phyloP scores from a whole-genome alignment of 805 yeast species.

The Kodamaea laetipori region DNA sequence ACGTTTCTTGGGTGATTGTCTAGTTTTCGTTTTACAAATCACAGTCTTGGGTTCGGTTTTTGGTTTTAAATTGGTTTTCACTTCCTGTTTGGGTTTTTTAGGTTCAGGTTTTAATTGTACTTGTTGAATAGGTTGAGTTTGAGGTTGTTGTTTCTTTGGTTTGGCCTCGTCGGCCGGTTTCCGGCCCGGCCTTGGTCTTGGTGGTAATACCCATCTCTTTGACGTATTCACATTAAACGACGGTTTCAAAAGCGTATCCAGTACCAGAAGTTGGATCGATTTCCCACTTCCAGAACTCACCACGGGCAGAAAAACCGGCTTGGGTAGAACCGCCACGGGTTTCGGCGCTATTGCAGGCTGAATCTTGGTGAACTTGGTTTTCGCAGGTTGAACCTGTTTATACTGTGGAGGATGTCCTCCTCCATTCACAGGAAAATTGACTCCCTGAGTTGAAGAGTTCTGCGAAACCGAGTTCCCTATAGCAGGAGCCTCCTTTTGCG shows the following conservation, averaged over 20 bases:
- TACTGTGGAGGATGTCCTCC: background rate
- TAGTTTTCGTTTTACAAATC: background rate
- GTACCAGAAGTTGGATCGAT: conserved; percentile 17
- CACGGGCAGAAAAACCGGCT: conserved; percentile 22
- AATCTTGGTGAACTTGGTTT: conserved; percentile 33
- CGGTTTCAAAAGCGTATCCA: conserved; percentile 15
- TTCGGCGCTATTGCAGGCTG: conserved; percentile 45
- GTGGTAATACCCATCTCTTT: conserved; percentile 44
- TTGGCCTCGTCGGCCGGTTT: conserved; percentile 28
- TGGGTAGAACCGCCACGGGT: conserved; percentile 34
- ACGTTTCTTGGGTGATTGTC: conserved; percentile 13
- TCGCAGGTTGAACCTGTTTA: conserved; percentile 1
- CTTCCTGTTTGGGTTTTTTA: background rate
- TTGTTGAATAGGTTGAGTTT: background rate
- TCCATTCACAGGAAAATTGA: background rate
- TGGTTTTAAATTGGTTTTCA: background rate
- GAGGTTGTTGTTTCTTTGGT: conserved; percentile 4
- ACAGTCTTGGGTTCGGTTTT: background rate
- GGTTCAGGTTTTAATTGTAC: background rate
- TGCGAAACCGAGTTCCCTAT: conserved; percentile 3
- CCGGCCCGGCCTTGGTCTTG: conserved; percentile 45
- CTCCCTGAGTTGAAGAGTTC: conserved; percentile 5
- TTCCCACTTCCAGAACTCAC: conserved; percentile 20
- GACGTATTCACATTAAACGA: conserved; percentile 38
- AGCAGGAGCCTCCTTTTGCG: conserved; percentile 1